phyloP scores from a whole-genome alignment of 1,284 basidiomycete genomes.

The Puccinia triticina region DNA sequence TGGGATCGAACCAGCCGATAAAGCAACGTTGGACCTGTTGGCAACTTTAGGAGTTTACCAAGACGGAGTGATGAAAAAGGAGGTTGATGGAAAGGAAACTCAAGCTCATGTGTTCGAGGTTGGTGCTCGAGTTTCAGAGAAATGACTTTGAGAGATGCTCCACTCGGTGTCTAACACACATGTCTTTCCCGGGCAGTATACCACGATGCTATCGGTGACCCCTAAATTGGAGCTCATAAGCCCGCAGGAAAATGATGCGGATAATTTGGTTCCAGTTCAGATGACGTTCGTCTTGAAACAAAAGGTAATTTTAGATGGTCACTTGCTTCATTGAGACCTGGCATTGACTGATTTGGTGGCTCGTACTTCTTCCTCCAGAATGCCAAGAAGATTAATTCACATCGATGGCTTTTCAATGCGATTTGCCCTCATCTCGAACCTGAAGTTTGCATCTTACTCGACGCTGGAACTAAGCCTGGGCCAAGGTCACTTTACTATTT shows the following conservation, averaged over 20 bases:
- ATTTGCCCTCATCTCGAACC: constrained; percentile 83
- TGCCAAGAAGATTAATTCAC: constrained; percentile 92
- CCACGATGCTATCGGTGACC: constrained; percentile 46
- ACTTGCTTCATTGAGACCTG: background rate
- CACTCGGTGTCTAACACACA: constrained; percentile 68
- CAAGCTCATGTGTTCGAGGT: constrained; percentile 62
- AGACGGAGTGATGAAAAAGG: constrained; percentile 91
- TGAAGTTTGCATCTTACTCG: constrained; percentile 84
- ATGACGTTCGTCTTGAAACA: constrained; percentile 62
- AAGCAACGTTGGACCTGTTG: constrained; percentile 82
- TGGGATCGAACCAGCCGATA: constrained; percentile 93
- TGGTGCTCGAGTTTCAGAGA: constrained; percentile 63
- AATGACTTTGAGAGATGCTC: constrained; percentile 57
- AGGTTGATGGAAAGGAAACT: constrained; percentile 83
- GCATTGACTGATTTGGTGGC: too few relatives aligned
- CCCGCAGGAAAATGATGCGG: constrained; percentile 60
- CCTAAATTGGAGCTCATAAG: constrained; percentile 44
- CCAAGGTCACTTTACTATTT: constrained; percentile 96
- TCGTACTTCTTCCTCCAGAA: constrained; percentile 67
- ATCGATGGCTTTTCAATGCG: constrained; percentile 97
- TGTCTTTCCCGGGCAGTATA: constrained; percentile 29
- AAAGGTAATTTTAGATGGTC: constrained; percentile 60
- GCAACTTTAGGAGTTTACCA: constrained; percentile 88
- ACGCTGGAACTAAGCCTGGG: constrained; percentile 93
- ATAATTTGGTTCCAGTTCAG: constrained; percentile 90